These are phyloP conservation scores for Castanea crenata DNA, from an alignment of 306 rosid genomes.

Conservation along the genomic window DNA sequence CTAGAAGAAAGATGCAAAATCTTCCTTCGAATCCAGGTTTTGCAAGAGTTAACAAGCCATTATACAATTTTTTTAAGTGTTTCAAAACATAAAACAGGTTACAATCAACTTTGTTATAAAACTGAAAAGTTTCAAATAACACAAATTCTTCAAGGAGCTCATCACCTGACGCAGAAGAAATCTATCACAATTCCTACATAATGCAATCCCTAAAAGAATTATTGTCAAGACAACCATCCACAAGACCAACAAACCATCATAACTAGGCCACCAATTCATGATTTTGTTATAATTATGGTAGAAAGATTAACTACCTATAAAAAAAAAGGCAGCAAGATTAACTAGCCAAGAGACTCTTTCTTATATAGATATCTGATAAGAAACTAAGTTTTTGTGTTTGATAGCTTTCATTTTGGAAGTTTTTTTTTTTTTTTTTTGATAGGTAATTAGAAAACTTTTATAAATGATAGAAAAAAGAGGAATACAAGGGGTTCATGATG, in stretches of 20 bases:
- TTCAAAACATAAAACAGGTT: not conserved
- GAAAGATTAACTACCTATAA: not conserved
- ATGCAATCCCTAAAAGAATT: not conserved
- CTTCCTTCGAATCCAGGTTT: too few species aligned
- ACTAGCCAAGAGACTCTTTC: not conserved
- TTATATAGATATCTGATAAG: too few species aligned
- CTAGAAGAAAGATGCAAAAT: too few species aligned
- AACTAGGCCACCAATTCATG: not conserved
- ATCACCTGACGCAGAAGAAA: not conserved
- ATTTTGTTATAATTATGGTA: not conserved
- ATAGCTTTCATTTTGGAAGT: too few species aligned
- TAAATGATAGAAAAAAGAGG: too few species aligned
- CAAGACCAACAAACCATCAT: not conserved
- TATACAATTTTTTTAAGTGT: not conserved
- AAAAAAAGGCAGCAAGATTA: not conserved
- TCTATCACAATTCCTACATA: not conserved
- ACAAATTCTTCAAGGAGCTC: not conserved
- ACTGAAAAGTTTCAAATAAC: not conserved
- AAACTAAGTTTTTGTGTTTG: too few species aligned
- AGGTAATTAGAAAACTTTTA: too few species aligned
- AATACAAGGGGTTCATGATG: too few species aligned
- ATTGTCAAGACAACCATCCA: not conserved
- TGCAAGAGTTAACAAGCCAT: not conserved
- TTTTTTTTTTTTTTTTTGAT: too few species aligned
- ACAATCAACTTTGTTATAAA: not conserved